These are phyloP conservation scores for Chloris gayana DNA, from an alignment of 176 grass and related monocot species.

Conservation along the genomic window DNA sequence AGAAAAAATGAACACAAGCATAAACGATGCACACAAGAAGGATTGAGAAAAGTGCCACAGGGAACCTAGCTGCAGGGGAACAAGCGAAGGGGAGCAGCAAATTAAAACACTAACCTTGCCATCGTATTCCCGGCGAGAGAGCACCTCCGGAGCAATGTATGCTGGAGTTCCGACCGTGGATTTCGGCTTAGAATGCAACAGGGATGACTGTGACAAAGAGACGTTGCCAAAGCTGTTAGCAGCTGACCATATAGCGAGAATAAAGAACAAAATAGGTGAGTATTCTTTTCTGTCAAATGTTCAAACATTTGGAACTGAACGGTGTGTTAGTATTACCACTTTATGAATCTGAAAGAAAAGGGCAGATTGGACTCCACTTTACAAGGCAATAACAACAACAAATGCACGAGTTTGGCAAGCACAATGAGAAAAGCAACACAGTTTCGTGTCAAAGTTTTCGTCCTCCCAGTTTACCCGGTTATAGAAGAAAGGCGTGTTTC, in stretches of 20 bases:
- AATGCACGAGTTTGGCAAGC: constrained; percentile 37
- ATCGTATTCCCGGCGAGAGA: constrained; percentile 71
- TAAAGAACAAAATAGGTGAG: not conserved
- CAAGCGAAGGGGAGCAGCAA: not conserved
- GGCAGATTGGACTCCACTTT: not conserved
- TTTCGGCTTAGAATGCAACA: constrained; percentile 79
- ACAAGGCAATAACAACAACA: constrained; percentile 2
- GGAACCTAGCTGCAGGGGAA: not conserved
- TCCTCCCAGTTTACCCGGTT: constrained; percentile 38
- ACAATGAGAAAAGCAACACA: constrained; percentile 7
- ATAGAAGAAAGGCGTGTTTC: constrained; percentile 26
- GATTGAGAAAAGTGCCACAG: not conserved
- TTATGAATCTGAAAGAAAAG: not conserved
- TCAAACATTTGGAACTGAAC: not conserved
- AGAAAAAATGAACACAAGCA: constrained; percentile 29
- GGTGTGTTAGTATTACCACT: constrained; percentile 1
- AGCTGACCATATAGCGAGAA: not conserved
- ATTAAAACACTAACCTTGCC: constrained; percentile 69
- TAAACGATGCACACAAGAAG: constrained; percentile 3
- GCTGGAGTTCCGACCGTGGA: constrained; percentile 81
- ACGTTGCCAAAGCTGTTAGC: constrained; percentile 24
- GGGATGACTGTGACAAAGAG: constrained; percentile 53
- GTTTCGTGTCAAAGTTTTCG: constrained; percentile 56
- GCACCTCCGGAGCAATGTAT: constrained; percentile 82
- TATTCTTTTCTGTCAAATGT: not conserved